phyloP scores from a whole-genome alignment of 345 rosid genomes.

The Melaleuca quinquenervia region DNA sequence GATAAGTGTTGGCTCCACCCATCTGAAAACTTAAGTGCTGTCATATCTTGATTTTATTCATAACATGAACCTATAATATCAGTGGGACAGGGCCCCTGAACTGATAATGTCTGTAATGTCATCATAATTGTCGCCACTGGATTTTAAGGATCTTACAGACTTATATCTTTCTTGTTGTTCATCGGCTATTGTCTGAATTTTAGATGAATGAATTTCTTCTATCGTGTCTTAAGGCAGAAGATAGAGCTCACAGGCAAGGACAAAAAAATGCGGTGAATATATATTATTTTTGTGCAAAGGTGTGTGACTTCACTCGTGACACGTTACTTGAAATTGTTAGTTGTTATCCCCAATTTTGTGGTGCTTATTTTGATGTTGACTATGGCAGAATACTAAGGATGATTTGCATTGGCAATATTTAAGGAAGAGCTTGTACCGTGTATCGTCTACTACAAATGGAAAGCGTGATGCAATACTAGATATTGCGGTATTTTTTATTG shows the following conservation, averaged over 20 bases:
- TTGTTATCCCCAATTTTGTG: background rate
- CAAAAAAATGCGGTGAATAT: constrained; percentile 78
- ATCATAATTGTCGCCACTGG: background rate
- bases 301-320: background rate
- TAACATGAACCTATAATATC: background rate
- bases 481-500: constrained; percentile 42
- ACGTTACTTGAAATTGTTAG: background rate
- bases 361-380: background rate
- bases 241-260: constrained; percentile 91
- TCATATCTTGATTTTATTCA: background rate
- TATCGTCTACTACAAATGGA: constrained; percentile 87
- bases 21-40: background rate
- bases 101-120: background rate
- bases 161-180: background rate
- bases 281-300: constrained; percentile 88
- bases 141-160: background rate
- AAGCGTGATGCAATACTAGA: constrained; percentile 74
- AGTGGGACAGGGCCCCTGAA: background rate
- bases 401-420: constrained; percentile 68
- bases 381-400: constrained; percentile 65
- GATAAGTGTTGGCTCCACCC: background rate
- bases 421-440: constrained; percentile 66
- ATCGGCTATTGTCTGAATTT: background rate
- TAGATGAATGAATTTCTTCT: background rate
- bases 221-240: constrained; percentile 68